Base-by-base conservation (phyloP, 2,329 filamentous ascomycete species). In the Teratosphaeriaceae sp. region DNA sequence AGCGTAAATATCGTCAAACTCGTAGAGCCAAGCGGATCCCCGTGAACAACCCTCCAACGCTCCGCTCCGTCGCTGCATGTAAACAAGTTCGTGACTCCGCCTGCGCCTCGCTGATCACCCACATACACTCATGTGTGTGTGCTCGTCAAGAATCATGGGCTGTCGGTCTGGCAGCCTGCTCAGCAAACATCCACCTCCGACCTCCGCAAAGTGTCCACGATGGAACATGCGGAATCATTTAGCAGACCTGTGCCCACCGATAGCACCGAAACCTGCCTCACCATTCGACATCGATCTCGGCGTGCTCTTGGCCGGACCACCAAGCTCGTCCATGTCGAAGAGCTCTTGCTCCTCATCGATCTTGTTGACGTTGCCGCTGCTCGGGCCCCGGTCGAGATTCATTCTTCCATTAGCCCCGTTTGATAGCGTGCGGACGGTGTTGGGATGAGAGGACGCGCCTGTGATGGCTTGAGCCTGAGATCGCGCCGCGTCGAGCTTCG, bases 401-500 rank as follows among this genome's bases (percentile, higher is more conserved):
- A 36, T 46, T 21, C 48, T 45, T 12, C 43, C 44, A 34, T 36
- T 48, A 7, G 50, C 46, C n/a, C 49, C 43, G 26, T 48, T 50
- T 3, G 49, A 50, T 3, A 47, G 13, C 6, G 49, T 41, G n/a
- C 52, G 45, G 6, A 42, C 23, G 5, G 47, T 24, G 2, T 9
- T 39, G 4, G 43, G 18, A 12, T 36, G 40, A 23, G 24, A 16
- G n/a, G 42, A 26, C 8, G 42, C 42, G 39, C 54, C 54, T 12
- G 45, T 53, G 15, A 53, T 49, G 39, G 54, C 53, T 12, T 57
- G 41, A 27, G 36, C 13, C 13, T 44, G 44, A 13, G 57, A 53
- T 23, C 59, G 42, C 46, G 63, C 34, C 50, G 62, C 36, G 46
- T 66, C 50, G 38, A 69, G 49, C 44, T 66, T 53, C 38, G 61